Base-by-base conservation (phyloP, 2,329 filamentous ascomycete genomes). In the Aspergillus sp. region DNA sequence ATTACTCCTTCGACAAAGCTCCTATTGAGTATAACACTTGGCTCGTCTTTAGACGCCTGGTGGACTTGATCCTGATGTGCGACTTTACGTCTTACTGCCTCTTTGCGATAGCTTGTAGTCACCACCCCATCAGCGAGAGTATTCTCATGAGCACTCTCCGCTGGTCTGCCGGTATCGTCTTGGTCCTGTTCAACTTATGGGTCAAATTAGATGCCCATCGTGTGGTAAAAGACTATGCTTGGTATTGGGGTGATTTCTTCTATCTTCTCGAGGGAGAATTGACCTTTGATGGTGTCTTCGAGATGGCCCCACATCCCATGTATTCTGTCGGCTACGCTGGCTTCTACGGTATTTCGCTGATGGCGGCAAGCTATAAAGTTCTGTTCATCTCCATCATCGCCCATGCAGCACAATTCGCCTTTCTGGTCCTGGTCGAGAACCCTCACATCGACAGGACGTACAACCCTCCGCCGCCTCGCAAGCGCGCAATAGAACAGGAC, bases 171-270 rank as follows among this genome's bases (percentile, higher is more conserved):
- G 93, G 93, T 45, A 79, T 91, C 55, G 71, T 79, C 37, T 78
- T 97, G 22, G 85, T 98, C 53, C 78, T 87, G 49, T 97, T 98
- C 79, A 98, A 97, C 68, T 78, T 97, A 19, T 97, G 93, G 90
- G 93, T 98, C 54, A 98, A 98, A 73, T 78, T 98, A 53, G 93
- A 98, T 70, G 93, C 93, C 17, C 93, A 98, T 69, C 82, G 93
- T 52, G 93, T 98, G 44, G 93, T 98, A 64, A 97, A 97, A 71
- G 93, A 98, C 71, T 98, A 90, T 73, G 93, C 93, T 23, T 98
- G 93, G 93, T 98, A 97, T 72, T 98, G 93, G 93, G 93, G 93
- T 52, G 93, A 98, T 70, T 97, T 97, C 73, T 98, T 97, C 77
- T 98, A 90, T 71, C 84, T 98, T 63, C 88, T 98, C 67, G 93